Conservation (phyloP, 2,329 filamentous ascomycete genomes). For the Exutisphaerella laricina region DNA sequence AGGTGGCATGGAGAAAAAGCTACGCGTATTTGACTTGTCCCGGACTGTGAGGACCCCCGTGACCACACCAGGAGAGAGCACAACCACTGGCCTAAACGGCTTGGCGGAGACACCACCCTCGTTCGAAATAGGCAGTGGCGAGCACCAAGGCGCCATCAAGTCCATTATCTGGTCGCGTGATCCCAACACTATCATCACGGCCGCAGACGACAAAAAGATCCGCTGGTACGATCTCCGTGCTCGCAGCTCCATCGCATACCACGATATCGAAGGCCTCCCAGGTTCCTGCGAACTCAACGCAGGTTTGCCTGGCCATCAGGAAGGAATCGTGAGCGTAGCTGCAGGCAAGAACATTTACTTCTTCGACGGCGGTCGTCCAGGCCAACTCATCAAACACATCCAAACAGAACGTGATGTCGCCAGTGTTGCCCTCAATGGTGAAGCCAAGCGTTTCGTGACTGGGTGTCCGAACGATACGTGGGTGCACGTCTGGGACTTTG, state of each 20-base stretch:
- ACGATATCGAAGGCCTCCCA: conserved; percentile 75
- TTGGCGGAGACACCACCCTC: conserved; percentile 41
- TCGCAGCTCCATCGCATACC: conserved; percentile 67
- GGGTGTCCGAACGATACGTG: conserved; percentile 90
- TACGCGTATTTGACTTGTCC: conserved; percentile 84
- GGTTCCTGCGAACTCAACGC: conserved; percentile 86
- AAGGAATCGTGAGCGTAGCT: conserved; percentile 75
- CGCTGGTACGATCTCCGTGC: conserved; percentile 90
- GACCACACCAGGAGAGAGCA: conserved; percentile 12
- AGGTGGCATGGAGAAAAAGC: conserved; percentile 92
- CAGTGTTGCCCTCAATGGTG: conserved; percentile 80
- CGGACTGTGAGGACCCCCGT: conserved; percentile 36
- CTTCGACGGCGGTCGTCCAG: conserved; percentile 71
- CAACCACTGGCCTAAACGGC: conserved; percentile 16
- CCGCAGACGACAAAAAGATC: conserved; percentile 82
- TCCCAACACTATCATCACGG: conserved; percentile 82
- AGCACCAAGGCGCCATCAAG: conserved; percentile 86
- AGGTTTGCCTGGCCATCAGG: conserved; percentile 56
- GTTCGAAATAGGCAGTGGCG: conserved; percentile 81
- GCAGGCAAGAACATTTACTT: conserved; percentile 95
- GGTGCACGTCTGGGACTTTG: conserved; percentile 91
- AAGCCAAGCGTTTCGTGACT: conserved; percentile 76
- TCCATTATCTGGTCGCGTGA: conserved; percentile 84
- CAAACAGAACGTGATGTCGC: conserved; percentile 79
- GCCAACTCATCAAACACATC: conserved; percentile 67